These are phyloP conservation scores for Trifolium repens DNA, from an alignment of 306 rosid genomes.

Conservation along the genomic window DNA sequence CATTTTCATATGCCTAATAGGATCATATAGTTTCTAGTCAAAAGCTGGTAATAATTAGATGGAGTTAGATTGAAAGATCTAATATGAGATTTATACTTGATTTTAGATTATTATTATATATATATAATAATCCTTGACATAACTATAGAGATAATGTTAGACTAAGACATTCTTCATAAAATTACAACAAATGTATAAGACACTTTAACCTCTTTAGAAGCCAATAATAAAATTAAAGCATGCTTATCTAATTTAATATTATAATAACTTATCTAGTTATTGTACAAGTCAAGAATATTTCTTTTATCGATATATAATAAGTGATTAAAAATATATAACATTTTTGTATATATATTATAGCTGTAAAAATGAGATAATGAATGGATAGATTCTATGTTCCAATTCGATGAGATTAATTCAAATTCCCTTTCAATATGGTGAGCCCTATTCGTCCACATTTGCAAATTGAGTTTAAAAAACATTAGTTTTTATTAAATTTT, in stretches of 20 bases:
- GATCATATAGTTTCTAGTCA: conserved; percentile 45
- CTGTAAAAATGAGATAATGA: conserved; percentile 48
- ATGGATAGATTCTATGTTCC: conserved; percentile 66
- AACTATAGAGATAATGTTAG: conserved; percentile 10
- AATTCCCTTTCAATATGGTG: conserved; percentile 62
- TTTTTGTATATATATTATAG: conserved; percentile 44
- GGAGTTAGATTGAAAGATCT: conserved; percentile 36
- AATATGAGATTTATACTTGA: conserved; percentile 7
- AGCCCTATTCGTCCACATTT: conserved; percentile 53
- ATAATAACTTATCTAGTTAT: conserved; percentile 34
- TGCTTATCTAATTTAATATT: conserved; percentile 34
- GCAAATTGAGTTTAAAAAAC: conserved; percentile 43
- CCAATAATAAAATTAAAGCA: conserved; percentile 9
- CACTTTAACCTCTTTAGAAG: conserved; percentile 9
- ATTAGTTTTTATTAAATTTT: conserved; percentile 34
- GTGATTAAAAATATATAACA: not conserved
- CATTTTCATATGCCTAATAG: conserved; percentile 39
- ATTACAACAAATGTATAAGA: not conserved
- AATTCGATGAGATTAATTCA: conserved; percentile 67
- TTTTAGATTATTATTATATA: not conserved
- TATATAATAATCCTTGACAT: conserved; percentile 1
- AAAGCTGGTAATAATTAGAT: conserved; percentile 26
- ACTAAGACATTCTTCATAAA: conserved; percentile 12
- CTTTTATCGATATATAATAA: not conserved
- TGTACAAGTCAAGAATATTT: not conserved